Conservation (phyloP, 208 protist species). For the Trypanosomatidae sp. region DNA sequence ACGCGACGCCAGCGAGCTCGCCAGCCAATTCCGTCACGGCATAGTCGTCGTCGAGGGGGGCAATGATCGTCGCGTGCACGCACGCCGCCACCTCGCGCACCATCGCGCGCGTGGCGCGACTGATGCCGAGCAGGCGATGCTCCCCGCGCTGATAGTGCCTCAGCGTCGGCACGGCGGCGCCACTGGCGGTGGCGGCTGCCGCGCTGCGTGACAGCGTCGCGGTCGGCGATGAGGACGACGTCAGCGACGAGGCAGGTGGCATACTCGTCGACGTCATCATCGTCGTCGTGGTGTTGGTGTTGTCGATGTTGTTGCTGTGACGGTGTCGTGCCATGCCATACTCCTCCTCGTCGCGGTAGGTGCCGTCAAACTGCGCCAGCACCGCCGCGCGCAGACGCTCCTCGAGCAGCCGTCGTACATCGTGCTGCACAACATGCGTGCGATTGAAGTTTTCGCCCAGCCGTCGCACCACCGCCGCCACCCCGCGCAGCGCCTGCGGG, state of each 20-base stretch:
- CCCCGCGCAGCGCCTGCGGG: conserved; percentile 28
- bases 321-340: no score
- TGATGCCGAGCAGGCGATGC: conserved; percentile 43
- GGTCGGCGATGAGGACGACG: no score
- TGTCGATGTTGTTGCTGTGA: no score
- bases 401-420: conserved; percentile 42
- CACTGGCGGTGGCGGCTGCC: no score
- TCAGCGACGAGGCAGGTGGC: conserved; percentile 3
- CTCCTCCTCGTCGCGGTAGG: conserved; percentile 51
- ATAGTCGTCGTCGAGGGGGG: conserved; percentile 66
- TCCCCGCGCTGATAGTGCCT: conserved; percentile 72
- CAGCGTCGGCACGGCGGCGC: conserved; percentile 11
- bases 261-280: no score
- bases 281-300: no score
- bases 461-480: conserved; percentile 51
- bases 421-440: conserved; percentile 33
- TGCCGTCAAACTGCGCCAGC: conserved; percentile 27
- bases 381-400: conserved; percentile 18
- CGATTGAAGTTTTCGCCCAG: conserved; percentile 77
- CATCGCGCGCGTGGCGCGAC: conserved; percentile 14
- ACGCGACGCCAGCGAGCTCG: conserved; percentile 25
- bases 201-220: no score
- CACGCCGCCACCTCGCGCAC: conserved; percentile 34
- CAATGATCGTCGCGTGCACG: conserved; percentile 35
- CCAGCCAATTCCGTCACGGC: conserved; percentile 56